Evolutionary conservation across 106 monocot genomes (phyloP).

Genomic region (Alisma plantagoaquatica): DNA sequence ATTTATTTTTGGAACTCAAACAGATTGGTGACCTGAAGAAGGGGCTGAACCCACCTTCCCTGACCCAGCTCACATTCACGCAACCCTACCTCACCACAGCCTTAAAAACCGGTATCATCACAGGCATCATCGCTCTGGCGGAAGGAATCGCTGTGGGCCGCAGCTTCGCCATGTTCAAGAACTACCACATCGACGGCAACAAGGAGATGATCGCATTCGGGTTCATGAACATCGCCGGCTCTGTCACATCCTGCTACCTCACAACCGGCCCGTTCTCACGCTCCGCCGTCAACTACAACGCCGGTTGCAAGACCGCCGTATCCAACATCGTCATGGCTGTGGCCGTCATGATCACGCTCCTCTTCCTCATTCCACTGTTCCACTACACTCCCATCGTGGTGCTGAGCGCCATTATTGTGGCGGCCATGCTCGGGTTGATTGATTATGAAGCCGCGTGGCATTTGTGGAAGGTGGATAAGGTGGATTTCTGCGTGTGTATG

Average conservation of each 20-base stretch:
- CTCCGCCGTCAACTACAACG: slow-evolving; percentile 89
- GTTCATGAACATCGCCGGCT: slow-evolving; percentile 54
- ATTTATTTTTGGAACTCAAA: too few relatives aligned
- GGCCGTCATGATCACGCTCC: slow-evolving; percentile 72
- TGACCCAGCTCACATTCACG: slow-evolving; percentile 7
- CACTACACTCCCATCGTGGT: slow-evolving; percentile 92
- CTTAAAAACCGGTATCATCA: slow-evolving; percentile 21
- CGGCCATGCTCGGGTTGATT: slow-evolving; percentile 83
- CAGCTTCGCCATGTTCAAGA: slow-evolving; percentile 63
- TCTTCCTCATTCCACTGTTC: slow-evolving; percentile 82
- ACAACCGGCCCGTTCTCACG: slow-evolving; percentile 86
- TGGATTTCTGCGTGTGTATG: slow-evolving; percentile 82
- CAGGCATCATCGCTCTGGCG: slow-evolving; percentile 26
- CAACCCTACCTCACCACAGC: slow-evolving; percentile 10
- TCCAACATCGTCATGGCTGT: slow-evolving; percentile 80
- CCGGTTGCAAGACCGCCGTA: slow-evolving; percentile 90
- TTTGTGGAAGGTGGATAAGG: slow-evolving; percentile 86
- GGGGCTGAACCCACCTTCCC: slow-evolving; percentile 24
- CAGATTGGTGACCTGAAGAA: slow-evolving; percentile 25
- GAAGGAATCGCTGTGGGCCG: slow-evolving; percentile 66
- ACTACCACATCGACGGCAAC: slow-evolving; percentile 67
- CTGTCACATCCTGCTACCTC: slow-evolving; percentile 53
- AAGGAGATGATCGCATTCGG: slow-evolving; percentile 72
- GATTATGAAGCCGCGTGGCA: slow-evolving; percentile 68
- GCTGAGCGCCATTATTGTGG: slow-evolving; percentile 75